Evolutionary conservation across 345 rosid genomes (phyloP).

Genomic region (Rhodamnia argentea): DNA sequence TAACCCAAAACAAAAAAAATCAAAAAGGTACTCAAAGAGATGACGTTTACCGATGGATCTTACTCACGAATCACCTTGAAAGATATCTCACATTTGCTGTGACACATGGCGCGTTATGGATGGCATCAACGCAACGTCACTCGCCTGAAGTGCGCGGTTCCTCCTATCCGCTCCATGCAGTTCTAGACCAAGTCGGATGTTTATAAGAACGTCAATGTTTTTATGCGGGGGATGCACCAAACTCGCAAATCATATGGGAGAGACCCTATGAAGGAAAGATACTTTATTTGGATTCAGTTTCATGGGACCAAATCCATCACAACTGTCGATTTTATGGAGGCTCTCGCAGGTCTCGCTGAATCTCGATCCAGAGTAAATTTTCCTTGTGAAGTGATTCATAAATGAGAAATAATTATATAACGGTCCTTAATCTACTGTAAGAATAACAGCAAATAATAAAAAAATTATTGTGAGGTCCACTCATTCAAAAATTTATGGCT

Average conservation of each 20-base stretch:
- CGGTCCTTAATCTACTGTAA: no score
- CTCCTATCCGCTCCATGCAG: background rate
- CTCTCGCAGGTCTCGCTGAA: background rate
- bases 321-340: background rate
- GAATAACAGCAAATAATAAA: no score
- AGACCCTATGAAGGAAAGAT: background rate
- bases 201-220: background rate
- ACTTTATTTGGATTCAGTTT: background rate
- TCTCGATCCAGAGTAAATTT: background rate
- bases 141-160: background rate
- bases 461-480: no score
- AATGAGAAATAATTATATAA: no score
- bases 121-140: background rate
- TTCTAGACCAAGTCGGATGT: background rate
- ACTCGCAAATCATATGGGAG: background rate
- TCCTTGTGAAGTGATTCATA: background rate
- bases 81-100: background rate
- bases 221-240: background rate
- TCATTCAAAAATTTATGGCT: no score
- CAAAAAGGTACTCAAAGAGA: background rate
- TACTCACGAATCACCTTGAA: background rate
- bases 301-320: fast-evolving
- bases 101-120: background rate
- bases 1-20: background rate
- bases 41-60: background rate